Evolutionary conservation across 1,139 yeast genomes (phyloP).

Genomic region (Protomyces lactucae-debilis): DNA sequence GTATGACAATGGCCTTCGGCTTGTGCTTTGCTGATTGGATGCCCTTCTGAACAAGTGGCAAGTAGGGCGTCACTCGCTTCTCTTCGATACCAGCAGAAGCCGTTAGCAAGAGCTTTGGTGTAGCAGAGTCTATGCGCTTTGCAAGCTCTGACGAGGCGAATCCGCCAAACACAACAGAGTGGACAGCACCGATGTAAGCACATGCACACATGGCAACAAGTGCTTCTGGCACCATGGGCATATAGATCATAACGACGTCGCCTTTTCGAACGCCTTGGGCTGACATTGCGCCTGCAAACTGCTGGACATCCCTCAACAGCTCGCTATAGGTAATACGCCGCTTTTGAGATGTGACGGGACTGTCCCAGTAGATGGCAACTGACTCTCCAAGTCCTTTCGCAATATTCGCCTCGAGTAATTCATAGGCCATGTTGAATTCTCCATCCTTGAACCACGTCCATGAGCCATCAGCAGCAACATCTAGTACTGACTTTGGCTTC

Average conservation of each 20-base stretch:
- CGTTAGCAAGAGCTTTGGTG: constrained; percentile 12
- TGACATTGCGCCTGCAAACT: constrained; percentile 10
- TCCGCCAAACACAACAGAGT: constrained; percentile 22
- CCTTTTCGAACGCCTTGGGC: constrained; percentile 16
- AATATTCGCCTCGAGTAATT: constrained; percentile 8
- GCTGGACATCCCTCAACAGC: constrained; percentile 3
- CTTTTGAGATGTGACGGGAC: constrained; percentile 14
- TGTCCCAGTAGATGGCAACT: constrained; percentile 16
- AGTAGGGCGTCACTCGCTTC: constrained; percentile 15
- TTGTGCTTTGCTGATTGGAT: constrained; percentile 3
- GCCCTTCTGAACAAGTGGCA: constrained; percentile 15
- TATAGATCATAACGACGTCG: constrained; percentile 24
- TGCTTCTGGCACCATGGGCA: constrained; percentile 26
- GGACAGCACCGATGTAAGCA: constrained; percentile 18
- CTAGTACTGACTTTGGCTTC: constrained; percentile 2
- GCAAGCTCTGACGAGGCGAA: constrained; percentile 19
- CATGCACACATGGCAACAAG: constrained; percentile 21
- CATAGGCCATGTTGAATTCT: constrained; percentile 19
- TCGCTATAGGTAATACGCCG: constrained; percentile 11
- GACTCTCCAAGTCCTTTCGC: neutral
- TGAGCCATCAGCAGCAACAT: neutral
- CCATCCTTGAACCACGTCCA: constrained; percentile 24
- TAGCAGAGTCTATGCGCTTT: constrained; percentile 19
- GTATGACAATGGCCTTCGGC: constrained; percentile 4
- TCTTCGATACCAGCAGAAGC: constrained; percentile 22